Evolutionary conservation across 169 alveolate genomes (phyloP).

Genomic region (Plasmodium billcollinsi): DNA sequence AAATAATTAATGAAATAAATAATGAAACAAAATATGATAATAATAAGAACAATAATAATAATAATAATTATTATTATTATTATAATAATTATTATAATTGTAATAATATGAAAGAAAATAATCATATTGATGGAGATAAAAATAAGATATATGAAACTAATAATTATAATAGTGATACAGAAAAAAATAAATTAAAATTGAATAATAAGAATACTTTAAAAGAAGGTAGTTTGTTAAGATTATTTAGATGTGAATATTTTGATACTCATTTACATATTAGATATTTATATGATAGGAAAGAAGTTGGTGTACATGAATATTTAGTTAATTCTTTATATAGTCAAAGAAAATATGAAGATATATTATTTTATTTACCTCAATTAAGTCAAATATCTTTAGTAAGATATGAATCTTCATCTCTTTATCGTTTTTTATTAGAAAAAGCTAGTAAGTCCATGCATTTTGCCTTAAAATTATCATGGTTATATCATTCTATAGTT

Average conservation of each 20-base stretch:
- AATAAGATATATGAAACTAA: neutral
- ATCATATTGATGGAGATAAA: neutral
- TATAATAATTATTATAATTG: neutral
- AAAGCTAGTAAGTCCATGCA: constrained; percentile 91
- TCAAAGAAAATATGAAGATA: constrained; percentile 87
- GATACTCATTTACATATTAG: constrained; percentile 92
- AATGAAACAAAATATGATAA: neutral
- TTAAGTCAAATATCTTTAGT: constrained; percentile 83
- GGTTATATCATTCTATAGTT: constrained; percentile 91
- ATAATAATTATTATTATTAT: neutral
- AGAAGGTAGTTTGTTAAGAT: constrained; percentile 90
- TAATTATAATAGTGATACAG: constrained; percentile 1
- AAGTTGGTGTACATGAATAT: constrained; percentile 92
- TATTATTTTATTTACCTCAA: constrained; percentile 90
- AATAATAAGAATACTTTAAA: constrained; percentile 38
- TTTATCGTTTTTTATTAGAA: constrained; percentile 87
- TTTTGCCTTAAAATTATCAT: constrained; percentile 90
- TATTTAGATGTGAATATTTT: constrained; percentile 92
- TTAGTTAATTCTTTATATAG: constrained; percentile 91
- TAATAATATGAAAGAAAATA: constrained; percentile 5
- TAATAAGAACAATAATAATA: neutral
- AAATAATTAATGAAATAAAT: constrained; percentile 48
- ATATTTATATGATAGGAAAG: constrained; percentile 90
- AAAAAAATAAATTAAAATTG: constrained; percentile 7
- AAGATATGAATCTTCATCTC: constrained; percentile 85